Conservation (phyloP, 257 asterid genomes). For the Mitragyna speciosa region DNA sequence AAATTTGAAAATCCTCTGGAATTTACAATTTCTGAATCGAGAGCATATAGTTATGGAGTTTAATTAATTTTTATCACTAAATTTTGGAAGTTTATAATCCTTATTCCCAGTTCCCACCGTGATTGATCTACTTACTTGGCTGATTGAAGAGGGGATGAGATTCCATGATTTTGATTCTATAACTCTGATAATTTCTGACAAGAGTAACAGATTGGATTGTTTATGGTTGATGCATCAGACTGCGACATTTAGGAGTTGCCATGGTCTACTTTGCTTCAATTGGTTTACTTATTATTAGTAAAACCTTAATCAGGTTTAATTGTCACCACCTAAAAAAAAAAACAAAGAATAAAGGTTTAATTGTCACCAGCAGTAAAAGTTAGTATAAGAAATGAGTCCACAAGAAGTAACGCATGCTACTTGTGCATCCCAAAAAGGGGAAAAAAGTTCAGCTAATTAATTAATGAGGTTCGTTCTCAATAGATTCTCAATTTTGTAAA, state of each 20-base stretch:
- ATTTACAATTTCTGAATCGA: neutral
- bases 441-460: no score
- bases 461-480: no score
- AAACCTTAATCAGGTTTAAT: neutral
- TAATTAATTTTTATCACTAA: neutral
- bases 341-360: no score
- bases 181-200: no score
- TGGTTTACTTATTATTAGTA: neutral
- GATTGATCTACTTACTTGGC: neutral
- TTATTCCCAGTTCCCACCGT: neutral
- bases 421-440: no score
- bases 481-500: no score
- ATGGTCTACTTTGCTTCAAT: constrained; percentile 9
- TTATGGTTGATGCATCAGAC: neutral
- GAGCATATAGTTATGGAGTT: no score
- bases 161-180: neutral
- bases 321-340: no score
- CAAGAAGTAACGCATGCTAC: no score
- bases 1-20: neutral
- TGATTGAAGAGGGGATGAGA: neutral
- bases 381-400: neutral
- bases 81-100: neutral
- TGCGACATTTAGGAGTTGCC: neutral
- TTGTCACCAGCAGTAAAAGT: neutral
- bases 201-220: neutral